These are phyloP conservation scores for Jimgerdemannia flammicorona DNA, from an alignment of 192 early-diverging fungal genomes.

Conservation along the genomic window DNA sequence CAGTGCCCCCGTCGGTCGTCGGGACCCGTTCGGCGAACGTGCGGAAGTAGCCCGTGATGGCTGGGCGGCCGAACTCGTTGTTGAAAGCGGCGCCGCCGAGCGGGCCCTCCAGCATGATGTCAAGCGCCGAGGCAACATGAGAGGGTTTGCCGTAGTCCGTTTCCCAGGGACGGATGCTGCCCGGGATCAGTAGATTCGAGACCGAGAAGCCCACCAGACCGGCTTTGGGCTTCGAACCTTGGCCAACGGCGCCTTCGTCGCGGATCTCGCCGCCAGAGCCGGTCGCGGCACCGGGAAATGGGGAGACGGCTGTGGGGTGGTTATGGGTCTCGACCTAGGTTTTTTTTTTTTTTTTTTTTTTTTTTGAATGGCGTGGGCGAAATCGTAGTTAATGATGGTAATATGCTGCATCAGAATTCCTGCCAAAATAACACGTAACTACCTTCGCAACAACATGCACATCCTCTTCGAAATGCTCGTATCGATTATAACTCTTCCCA, in stretches of 20 bases:
- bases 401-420: neutral
- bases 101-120: conserved; percentile 98
- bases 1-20: conserved; percentile 43
- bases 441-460: conserved; percentile 90
- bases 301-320: conserved; percentile 98
- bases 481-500: conserved; percentile 45
- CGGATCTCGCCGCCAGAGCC: conserved; percentile 99
- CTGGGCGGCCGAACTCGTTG: conserved; percentile 98
- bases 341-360: no score
- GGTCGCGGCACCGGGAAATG: conserved; percentile 97
- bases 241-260: conserved; percentile 98
- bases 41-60: conserved; percentile 95
- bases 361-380: neutral
- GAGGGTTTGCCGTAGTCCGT: conserved; percentile 76
- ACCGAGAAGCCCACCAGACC: conserved; percentile 95
- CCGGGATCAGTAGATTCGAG: conserved; percentile 92
- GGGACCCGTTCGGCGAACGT: conserved; percentile 74
- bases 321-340: conserved; percentile 97
- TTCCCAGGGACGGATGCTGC: conserved; percentile 92
- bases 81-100: conserved; percentile 98
- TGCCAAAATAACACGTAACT: neutral
- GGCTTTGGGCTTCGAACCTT: conserved; percentile 93
- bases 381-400: neutral
- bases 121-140: conserved; percentile 87
- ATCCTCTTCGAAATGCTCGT: conserved; percentile 58